Evolutionary conservation across 129 eudicot genomes (phyloP), one percentile per base, ranked within the genome.

Genomic region (Glebionis coronaria): DNA sequence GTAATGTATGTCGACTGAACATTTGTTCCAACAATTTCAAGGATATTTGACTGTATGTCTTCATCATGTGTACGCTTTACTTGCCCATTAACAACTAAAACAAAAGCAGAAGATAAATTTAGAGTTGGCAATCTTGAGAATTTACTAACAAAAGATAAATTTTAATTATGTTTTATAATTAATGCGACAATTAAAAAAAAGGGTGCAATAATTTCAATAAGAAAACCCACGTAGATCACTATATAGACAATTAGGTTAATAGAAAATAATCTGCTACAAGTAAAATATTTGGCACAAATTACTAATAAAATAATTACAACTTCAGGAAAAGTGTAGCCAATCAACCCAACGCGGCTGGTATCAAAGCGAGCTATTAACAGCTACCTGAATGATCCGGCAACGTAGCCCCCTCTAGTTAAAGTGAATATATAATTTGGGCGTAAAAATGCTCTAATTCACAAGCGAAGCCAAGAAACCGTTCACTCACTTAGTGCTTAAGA

Each of bases 41-140:
- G 93, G 19, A 90, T 82, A 78, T 90, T 90, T 20, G 99, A 94
- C 50, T 94, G 99, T 65, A 94, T 89, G 78, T 94, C 99, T 5
- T 94, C 99, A 83, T 94, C 99, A 64, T 82, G 85, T 66, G 77
- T 67, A 8, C 99, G 87, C 65, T 94, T 94, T 71, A 94, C 73
- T 58, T 94, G 99, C 59, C 99, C 99, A 76, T 90, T 75, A 63
- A 85, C 86, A 79, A 81, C 99, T 94, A 94, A 80, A 83, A 59
- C 12, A 71, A 35, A 35, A 28, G 38, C 77, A 55, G 19, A 49
- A 4, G 25, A 60, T 15, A 5, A 35, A 8, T 56, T 21, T 29
- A 6, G 14, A 35, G 11, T 35, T 13, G 5, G 46, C 13, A 54
- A 54, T 18, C 21, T 60, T 25, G 25, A 35, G 7, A 4, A 16